Evolutionary conservation across 805 yeast species (phyloP), one percentile per base, ranked within the genome.

Genomic region (Candida lessepsii): DNA sequence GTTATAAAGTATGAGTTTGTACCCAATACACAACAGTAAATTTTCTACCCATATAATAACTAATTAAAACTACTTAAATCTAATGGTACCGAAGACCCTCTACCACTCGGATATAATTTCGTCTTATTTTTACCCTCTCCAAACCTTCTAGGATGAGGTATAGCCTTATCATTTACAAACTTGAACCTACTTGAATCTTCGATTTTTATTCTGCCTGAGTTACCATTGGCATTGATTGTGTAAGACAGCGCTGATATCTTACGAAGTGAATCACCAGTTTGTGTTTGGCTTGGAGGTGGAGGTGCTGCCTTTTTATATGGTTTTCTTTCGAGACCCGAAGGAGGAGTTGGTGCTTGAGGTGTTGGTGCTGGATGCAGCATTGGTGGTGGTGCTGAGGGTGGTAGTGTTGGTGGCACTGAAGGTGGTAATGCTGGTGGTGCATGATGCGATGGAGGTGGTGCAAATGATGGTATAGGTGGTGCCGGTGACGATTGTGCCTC

Each of bases 41-140:
- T n/a, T 13, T 11, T 26, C 15, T 20, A 23, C 21, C 19, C 11
- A 31, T 16, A 19, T 41, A 38, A 31, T 27, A 28, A 13, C 42
- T 46, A 51, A 18, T 21, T 40, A 47, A 47, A 54, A 28, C 41
- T 35, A 39, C 72, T 59, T 40, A 90, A 66, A 50, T 86, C 80
- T 46, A 90, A 65, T 1, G 97, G 97, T 26, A 90, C 93, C 24
- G 96, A 86, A 20, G 89, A 78, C 3, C 98, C 98, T 51, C 96
- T 75, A 10, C 98, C 98, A 63, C 96, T 86, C 13, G 98, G 96
- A 64, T 93, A 93, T 48, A 89, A 67, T 58, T 91, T 89, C 13
- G 48, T 54, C 21, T 40, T 46, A 2, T 56, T 58, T 34, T 73
- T 74, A 15, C 35, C 35, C 3, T 81, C 85, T 38, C 76, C 80